Evolutionary conservation across 73 alveolate genomes (phyloP).

Genomic region (Stentor coeruleus): DNA sequence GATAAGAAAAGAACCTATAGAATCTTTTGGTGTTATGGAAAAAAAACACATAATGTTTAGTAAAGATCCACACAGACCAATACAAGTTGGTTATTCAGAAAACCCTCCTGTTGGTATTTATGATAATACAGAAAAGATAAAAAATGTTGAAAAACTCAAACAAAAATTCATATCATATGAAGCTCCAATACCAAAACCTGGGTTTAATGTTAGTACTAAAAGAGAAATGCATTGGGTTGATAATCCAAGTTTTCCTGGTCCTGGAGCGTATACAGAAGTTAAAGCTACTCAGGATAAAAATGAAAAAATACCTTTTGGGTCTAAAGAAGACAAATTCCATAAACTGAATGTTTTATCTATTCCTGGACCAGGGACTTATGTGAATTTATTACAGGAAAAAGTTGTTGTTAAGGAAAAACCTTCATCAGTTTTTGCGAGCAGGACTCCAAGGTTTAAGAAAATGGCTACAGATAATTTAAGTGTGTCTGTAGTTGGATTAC

Average conservation of each 20-base stretch:
- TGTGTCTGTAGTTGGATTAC: neutral
- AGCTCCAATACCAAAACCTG: neutral
- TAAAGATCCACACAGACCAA: conserved; percentile 21
- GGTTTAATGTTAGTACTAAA: neutral
- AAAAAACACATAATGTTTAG: neutral
- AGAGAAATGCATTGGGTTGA: conserved; percentile 16
- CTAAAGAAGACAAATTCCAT: neutral
- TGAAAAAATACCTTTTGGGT: neutral
- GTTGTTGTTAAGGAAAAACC: neutral
- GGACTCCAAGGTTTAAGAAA: conserved; percentile 3
- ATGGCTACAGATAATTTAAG: conserved; percentile 10
- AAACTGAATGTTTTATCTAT: neutral
- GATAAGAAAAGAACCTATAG: neutral
- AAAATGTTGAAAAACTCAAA: neutral
- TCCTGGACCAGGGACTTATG: conserved; percentile 22
- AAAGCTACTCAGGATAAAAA: neutral
- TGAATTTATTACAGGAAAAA: neutral
- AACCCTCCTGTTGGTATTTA: conserved; percentile 16
- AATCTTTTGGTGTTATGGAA: neutral
- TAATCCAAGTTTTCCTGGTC: neutral
- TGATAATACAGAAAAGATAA: neutral
- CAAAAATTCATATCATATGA: conserved; percentile 11
- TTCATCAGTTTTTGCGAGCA: neutral
- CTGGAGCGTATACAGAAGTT: neutral
- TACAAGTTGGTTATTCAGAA: neutral